A percentile compares a stretch with the other conserved stretches of the same genome.
Evolutionary conservation across 345 rosid species (phyloP).

Genomic region (Arabidopsis suecica): DNA sequence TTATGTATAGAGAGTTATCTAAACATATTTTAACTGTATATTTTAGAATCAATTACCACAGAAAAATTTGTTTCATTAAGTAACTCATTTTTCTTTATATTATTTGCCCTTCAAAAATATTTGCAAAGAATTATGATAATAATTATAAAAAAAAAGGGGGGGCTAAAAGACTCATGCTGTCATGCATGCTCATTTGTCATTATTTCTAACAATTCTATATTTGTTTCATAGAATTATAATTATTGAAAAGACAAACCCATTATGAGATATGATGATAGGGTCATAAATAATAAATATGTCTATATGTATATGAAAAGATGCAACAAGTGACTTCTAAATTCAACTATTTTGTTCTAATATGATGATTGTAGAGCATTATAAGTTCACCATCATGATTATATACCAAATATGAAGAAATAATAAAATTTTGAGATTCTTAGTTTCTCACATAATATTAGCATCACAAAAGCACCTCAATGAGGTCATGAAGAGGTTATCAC

Average conservation of each 20-base stretch:
- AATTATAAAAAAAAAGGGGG: background rate
- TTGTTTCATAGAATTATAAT: slow-evolving; percentile 37
- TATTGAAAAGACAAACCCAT: slow-evolving; percentile 56
- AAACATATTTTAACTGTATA: background rate
- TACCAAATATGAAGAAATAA: background rate
- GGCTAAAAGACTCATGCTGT: background rate
- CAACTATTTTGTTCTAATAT: slow-evolving; percentile 20
- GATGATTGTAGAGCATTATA: slow-evolving; percentile 25
- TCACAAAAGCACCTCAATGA: slow-evolving; percentile 37
- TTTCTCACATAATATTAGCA: slow-evolving; percentile 33
- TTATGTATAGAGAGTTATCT: background rate
- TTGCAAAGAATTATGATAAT: background rate
- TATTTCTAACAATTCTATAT: slow-evolving; percentile 37
- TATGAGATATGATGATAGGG: slow-evolving; percentile 51
- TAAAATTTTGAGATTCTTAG: background rate
- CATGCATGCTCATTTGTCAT: slow-evolving; percentile 36
- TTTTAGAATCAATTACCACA: background rate
- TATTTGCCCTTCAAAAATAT: background rate
- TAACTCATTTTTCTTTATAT: background rate
- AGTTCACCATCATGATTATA: slow-evolving; percentile 18
- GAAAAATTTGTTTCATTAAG: background rate
- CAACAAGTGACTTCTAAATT: slow-evolving; percentile 24
- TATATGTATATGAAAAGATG: slow-evolving; percentile 26
- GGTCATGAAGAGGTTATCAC: slow-evolving; percentile 31
- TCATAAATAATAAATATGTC: slow-evolving; percentile 41